A percentile compares a stretch with the other conserved stretches of the same genome.
These are phyloP conservation scores for Blastocystis sp. DNA, from an alignment of 352 stramenopile genomes.

Conservation along the genomic window DNA sequence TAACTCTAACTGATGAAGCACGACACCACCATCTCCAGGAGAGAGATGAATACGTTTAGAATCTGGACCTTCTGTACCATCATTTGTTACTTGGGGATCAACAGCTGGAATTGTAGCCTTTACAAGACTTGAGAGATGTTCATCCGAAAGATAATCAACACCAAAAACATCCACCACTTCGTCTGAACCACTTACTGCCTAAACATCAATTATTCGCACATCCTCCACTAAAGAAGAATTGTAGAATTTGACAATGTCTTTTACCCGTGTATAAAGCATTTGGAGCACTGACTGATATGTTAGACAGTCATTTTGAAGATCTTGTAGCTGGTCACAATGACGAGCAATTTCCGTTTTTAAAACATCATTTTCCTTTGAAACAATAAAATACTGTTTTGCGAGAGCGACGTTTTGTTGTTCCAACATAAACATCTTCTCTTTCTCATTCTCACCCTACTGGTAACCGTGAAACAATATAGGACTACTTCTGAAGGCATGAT, in stretches of 20 bases:
- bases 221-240: neutral
- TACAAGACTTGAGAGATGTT: neutral
- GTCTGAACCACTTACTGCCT: neutral
- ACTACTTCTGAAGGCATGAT: neutral
- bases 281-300: conserved; percentile 20
- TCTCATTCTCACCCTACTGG: conserved; percentile 1
- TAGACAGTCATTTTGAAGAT: conserved; percentile 1
- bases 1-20: neutral
- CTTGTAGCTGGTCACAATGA: neutral
- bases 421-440: conserved; percentile 49
- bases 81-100: neutral
- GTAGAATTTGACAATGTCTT: neutral
- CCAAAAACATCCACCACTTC: neutral
- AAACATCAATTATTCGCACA: neutral
- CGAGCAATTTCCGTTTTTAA: neutral
- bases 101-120: neutral
- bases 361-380: neutral
- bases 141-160: neutral
- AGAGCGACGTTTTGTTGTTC: conserved; percentile 53
- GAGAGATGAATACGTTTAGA: neutral
- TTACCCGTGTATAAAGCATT: conserved; percentile 41
- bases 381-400: conserved; percentile 21
- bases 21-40: neutral
- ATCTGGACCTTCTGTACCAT: neutral
- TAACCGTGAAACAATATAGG: neutral